Base-by-base conservation (phyloP, 177 flowering plant genomes). In the Vitis hybrid region DNA sequence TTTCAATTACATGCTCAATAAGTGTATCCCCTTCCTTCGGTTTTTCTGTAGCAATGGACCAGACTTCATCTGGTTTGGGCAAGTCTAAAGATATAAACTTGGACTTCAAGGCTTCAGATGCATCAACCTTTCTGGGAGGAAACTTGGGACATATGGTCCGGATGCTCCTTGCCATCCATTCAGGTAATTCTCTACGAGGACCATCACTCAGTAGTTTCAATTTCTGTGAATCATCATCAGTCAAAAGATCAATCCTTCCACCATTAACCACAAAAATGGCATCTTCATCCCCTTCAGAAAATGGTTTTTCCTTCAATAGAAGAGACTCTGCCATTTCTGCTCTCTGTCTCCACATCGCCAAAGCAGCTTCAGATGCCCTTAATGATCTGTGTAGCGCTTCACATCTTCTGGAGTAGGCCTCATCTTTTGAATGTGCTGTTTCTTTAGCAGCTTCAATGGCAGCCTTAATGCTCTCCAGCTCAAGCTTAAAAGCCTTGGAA, bases 161-260 rank as follows among this genome's bases (percentile, higher is more conserved):
- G 14, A 85, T 86, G 75, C 80, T 80, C 51, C 86, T 76, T n/a
- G 86, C 86, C 87, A 83, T 81, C 86, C 88, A 86, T 51, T 81
- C 83, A 69, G 88, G 88, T 55, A 80, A 80, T 63, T 83, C 86
- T 65, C 86, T 75, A 65, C 86, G 84, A 67, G 90, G 88, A 67
- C 90, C 90, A 62, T 81, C 88, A 69, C 80, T 78, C 62, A 86
- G 75, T 49, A 86, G 84, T 71, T 82, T 86, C 86, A 86, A 86
- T 69, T 83, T 86, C 56, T 60, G 79, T 55, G 88, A 75, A 73
- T 86, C 86, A 56, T 80, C 83, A 65, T 83, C 85, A 57, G 83
- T 79, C 78, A 83, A 73, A 76, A 86, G 78, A 74, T 83, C 90
- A 66, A 86, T 74, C 50, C 86, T 74, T 66, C 90, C 90, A 65